phyloP scores from a whole-genome alignment of 2,329 filamentous ascomycete genomes.

The Sporothrix brasiliensis region DNA sequence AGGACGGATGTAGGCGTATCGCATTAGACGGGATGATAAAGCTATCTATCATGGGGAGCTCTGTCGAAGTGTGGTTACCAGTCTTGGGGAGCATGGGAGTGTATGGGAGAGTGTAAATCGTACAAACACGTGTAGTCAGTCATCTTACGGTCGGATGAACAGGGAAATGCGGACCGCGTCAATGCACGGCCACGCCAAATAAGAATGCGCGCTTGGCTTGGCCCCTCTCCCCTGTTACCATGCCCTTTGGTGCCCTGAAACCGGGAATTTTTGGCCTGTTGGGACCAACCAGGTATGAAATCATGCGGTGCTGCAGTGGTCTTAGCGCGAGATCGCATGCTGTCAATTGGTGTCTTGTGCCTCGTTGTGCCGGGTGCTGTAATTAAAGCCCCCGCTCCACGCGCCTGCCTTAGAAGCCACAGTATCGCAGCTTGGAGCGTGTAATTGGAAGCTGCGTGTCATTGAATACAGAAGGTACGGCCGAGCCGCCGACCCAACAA shows the following conservation, averaged over 20 bases:
- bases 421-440: constrained; percentile 3
- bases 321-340: constrained; percentile 3
- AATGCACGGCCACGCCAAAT: constrained; percentile 23
- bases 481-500: constrained; percentile 24
- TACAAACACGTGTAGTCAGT: constrained; percentile 15
- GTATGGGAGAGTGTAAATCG: not conserved
- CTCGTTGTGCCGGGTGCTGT: not conserved
- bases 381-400: constrained; percentile 6
- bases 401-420: constrained; percentile 1
- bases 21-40: not conserved
- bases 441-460: not conserved
- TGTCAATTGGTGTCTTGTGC: constrained; percentile 12
- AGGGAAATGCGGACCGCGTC: constrained; percentile 18
- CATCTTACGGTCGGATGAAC: not conserved
- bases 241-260: not conserved
- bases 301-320: constrained; percentile 1
- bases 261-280: constrained; percentile 12
- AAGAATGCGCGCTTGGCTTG: constrained; percentile 24
- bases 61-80: not conserved
- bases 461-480: not conserved
- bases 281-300: constrained; percentile 14
- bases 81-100: not conserved
- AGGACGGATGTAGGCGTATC: not conserved
- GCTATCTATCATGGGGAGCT: not conserved
- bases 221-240: not conserved